Base-by-base conservation (phyloP, 2,329 filamentous ascomycete genomes). In the Tricladium varicosporioides region DNA sequence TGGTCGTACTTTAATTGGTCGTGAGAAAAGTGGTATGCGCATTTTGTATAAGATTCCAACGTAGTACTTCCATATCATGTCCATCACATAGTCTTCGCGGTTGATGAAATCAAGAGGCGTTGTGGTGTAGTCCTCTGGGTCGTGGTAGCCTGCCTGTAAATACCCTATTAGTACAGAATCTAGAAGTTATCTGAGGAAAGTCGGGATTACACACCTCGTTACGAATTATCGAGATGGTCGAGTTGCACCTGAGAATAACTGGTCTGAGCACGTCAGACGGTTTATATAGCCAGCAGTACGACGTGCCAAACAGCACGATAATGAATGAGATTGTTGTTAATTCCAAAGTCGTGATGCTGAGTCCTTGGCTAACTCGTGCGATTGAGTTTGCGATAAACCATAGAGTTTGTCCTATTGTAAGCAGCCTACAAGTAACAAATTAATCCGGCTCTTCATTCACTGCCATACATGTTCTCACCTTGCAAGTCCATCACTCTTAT, bases 321-420 rank as follows among this genome's bases (percentile, higher is more conserved):
- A 52, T 44, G 49, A 52, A 52, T 16, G 15, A 18, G 27, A 52
- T 1, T 5, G 49, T 44, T 2, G 49, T 52, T 9, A 52, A 13
- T 44, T 52, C 49, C n/a, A 52, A 22, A 9, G 49, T 52, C 2
- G 49, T 44, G 32, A 52, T 22, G 7, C 33, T 8, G 36, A 52
- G 49, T 2, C 14, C 5, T 22, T 52, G 49, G 18, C 31, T 7
- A 1, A 16, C 31, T 43, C 49, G 49, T 3, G 15, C 33, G 18
- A 52, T 13, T 11, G 33, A 52, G 15, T 5, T 40, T 15, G 43
- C 43, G 1, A 40, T 5, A 14, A 52, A 52, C 49, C 49, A 52
- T 9, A 52, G 2, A 15, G 27, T 27, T 22, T 52, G 49, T 5
- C 13, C 10, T 5, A 52, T 15, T 14, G 49, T 52, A 27, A 49